phyloP scores from a whole-genome alignment of 176 grass and related monocot genomes.

The Oryza nivara region DNA sequence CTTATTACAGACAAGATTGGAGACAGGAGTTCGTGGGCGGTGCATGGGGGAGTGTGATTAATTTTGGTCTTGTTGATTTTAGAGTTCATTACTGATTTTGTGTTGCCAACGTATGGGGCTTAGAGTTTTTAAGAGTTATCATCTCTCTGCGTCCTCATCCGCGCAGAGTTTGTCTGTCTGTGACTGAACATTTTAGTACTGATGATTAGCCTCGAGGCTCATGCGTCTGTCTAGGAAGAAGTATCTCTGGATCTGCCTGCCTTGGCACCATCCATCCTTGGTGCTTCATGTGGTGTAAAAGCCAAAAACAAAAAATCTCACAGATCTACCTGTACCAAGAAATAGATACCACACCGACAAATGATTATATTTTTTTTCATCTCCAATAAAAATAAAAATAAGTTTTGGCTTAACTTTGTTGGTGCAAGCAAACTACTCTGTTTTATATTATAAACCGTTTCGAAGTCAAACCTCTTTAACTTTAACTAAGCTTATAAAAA shows the following conservation, averaged over 20 bases:
- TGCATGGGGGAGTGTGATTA: slow-evolving; percentile 29
- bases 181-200: neutral
- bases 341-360: neutral
- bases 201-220: neutral
- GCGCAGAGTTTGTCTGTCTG: slow-evolving; percentile 36
- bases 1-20: neutral
- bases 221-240: slow-evolving; percentile 9
- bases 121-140: neutral
- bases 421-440: too few relatives aligned
- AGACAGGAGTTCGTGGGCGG: slow-evolving; percentile 42
- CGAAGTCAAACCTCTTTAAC: too few relatives aligned
- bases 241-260: neutral
- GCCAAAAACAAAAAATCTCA: neutral
- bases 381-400: neutral
- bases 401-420: too few relatives aligned
- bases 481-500: too few relatives aligned
- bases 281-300: neutral
- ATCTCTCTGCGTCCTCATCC: slow-evolving; percentile 16
- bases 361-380: neutral
- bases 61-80: neutral
- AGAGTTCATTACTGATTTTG: neutral
- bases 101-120: neutral
- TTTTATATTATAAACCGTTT: too few relatives aligned
- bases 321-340: neutral
- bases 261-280: neutral